Evolutionary conservation across 2,329 filamentous ascomycete species (phyloP), one percentile per base, ranked within the genome.

Genomic region (Neofusicoccum cordaticola): DNA sequence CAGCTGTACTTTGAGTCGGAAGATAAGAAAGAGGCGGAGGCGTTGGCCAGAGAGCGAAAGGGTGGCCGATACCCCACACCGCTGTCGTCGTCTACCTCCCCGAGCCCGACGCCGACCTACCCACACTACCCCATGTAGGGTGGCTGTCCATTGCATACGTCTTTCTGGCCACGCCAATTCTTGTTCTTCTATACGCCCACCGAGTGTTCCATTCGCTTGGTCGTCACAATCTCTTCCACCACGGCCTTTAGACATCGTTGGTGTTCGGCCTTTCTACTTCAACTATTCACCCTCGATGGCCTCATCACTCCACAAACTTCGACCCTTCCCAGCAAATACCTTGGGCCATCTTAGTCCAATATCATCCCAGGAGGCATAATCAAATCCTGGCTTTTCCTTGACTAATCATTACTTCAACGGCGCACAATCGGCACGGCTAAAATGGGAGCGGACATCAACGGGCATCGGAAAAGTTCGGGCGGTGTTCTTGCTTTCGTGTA

Each of bases 401-500:
- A 47, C 34, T 52, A 37, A 19, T 60, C 11, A 45, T 60, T 42
- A 60, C 22, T 45, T 27, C 31, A 57, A 60, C 42, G 56, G 56
- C 56, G 56, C 56, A 60, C 19, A 6, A 45, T 60, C 56, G 42
- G 42, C 27, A 47, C 56, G 42, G 56, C 42, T 47, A 60, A 60
- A 47, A 35, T 27, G 56, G 56, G 56, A 60, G 27, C 9, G 27
- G 56, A 12, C 27, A 47, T 31, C 41, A 45, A 47, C 31, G 9
- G 56, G 42, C 42, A 60, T 47, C 56, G 31, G 31, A 60, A 60
- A 60, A 47, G 41, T 60, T 60, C 9, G 31, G 56, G 56, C 17
- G 56, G 56, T 60, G 42, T 60, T 35, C 42, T 60, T 58, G 53
- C n/a, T 60, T 60, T 47, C 41, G 12, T 60, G 56, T 39, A 60